A percentile compares a stretch with the other conserved stretches of the same genome.
Conservation (phyloP, 441 rosid species). For the Bocquillonia castaneifolia region DNA sequence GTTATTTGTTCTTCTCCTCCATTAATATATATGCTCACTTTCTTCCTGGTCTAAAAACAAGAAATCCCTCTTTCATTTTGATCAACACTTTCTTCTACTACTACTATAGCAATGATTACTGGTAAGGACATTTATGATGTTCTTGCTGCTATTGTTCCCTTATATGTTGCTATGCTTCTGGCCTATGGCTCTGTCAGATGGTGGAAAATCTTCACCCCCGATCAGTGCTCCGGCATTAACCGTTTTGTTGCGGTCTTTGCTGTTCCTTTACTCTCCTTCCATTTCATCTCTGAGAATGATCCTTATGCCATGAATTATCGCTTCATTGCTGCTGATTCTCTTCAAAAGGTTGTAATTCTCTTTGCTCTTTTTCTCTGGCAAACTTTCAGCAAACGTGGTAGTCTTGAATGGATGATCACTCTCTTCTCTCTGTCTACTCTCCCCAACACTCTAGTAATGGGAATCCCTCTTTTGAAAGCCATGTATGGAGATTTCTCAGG, state of each 20-base stretch:
- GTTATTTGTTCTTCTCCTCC: not conserved
- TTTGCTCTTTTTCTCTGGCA: slow-evolving; percentile 66
- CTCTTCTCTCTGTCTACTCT: slow-evolving; percentile 74
- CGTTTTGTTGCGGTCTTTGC: slow-evolving; percentile 88
- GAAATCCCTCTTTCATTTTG: not conserved
- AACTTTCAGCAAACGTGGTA: slow-evolving; percentile 46
- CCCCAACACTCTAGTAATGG: slow-evolving; percentile 82
- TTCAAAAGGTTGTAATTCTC: slow-evolving; percentile 68
- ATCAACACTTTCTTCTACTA: not conserved
- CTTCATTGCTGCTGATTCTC: slow-evolving; percentile 78
- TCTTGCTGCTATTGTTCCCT: slow-evolving; percentile 76
- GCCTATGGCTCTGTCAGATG: slow-evolving; percentile 82
- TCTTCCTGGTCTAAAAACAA: not conserved
- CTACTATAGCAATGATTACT: slow-evolving; percentile 45
- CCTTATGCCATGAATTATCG: slow-evolving; percentile 73
- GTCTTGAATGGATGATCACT: slow-evolving; percentile 75
- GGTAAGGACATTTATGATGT: slow-evolving; percentile 79
- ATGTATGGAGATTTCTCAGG: slow-evolving; percentile 81
- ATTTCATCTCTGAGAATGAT: slow-evolving; percentile 69
- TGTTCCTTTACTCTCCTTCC: slow-evolving; percentile 78
- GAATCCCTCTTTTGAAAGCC: slow-evolving; percentile 70
- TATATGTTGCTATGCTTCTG: slow-evolving; percentile 76
- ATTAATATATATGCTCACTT: not conserved
- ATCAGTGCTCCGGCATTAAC: slow-evolving; percentile 90
- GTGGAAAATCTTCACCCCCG: slow-evolving; percentile 87